Base-by-base conservation (phyloP, 371 early-diverging fungal species). In the Amoeboradix gromovi region DNA sequence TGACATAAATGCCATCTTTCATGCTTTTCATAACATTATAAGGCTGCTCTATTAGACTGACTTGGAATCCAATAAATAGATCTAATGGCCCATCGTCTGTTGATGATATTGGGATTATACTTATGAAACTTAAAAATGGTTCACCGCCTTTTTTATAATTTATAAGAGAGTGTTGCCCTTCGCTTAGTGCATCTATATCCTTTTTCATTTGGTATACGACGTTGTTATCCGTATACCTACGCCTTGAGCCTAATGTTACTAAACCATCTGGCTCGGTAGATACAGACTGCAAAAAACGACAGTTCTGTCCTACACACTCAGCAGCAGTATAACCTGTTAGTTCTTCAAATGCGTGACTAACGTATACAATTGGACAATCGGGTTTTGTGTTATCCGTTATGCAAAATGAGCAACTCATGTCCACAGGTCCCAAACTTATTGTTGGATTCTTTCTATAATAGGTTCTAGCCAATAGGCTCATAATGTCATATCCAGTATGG, bases 1-100 rank as follows among this genome's bases (percentile, higher is more conserved):
- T 79, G 69, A 76, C 73, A 32, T 80, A 82, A 2, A 78, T 78
- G 31, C 78, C 81, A 70, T 80, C 81, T 1, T 27, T n/a, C 81
- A 82, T 79, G 66, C 79, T 79, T 29, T 79, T 77, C 30, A 85
- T 72, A 69, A 85, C 85, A 5, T 81, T 80, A 71, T 84, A 80
- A 29, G 86, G 84, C 70, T 85, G 85, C 48, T 83, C 83, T 0
- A 85, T 82, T 30, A 86, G 71, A 71, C 86, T 86, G 0, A 84
- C 80, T 73, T 85, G 86, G 68, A 86, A 77, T 1, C 84, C 86
- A 31, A 86, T 81, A 75, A 79, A 83, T 70, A 67, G 22, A 66
- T 27, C 29, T 31, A 1, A 67, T 17, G 31, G 28, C 17, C 0
- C 32, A 66, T 0, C 72, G 29, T 29, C 30, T 22, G 0, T 1